A percentile compares a stretch with the other conserved stretches of the same genome.
Evolutionary conservation across 2,329 filamentous ascomycete species (phyloP).

Genomic region (Raffaelea albimanens): DNA sequence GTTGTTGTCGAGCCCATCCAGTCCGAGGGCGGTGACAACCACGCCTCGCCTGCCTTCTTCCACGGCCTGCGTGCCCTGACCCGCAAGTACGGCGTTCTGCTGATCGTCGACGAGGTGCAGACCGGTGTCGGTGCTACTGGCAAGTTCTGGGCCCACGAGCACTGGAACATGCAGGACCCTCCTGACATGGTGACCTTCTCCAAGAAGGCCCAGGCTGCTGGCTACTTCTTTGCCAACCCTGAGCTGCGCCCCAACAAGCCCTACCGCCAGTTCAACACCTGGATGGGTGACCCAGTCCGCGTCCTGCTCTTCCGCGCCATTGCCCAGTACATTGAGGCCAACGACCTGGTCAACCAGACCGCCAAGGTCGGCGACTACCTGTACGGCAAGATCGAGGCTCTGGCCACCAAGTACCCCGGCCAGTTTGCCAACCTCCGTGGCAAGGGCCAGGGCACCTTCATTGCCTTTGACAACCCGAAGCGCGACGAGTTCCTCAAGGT

Average conservation of each 20-base stretch:
- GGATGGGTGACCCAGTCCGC: conserved; percentile 88
- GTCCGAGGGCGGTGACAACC: conserved; percentile 91
- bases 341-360: conserved; percentile 72
- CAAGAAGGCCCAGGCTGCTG: conserved; percentile 91
- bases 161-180: conserved; percentile 72
- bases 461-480: conserved; percentile 78
- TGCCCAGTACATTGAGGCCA: conserved; percentile 64
- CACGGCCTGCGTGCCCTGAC: conserved; percentile 71
- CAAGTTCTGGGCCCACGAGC: conserved; percentile 94
- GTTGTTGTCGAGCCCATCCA: conserved; percentile 85
- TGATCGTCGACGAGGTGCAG: conserved; percentile 93
- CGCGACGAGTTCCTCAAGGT: conserved; percentile 70
- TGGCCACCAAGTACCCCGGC: conserved; percentile 62
- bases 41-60: conserved; percentile 84
- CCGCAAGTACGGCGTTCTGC: conserved; percentile 63
- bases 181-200: conserved; percentile 93
- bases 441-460: conserved; percentile 82
- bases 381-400: conserved; percentile 56
- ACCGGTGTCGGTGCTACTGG: conserved; percentile 88
- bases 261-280: conserved; percentile 95
- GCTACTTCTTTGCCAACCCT: conserved; percentile 81
- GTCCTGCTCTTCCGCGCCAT: conserved; percentile 81
- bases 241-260: conserved; percentile 81
- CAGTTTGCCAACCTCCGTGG: conserved; percentile 78
- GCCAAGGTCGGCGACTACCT: conserved; percentile 72